Base-by-base conservation (phyloP, 257 asterid species). In the Knoxia roxburghii region DNA sequence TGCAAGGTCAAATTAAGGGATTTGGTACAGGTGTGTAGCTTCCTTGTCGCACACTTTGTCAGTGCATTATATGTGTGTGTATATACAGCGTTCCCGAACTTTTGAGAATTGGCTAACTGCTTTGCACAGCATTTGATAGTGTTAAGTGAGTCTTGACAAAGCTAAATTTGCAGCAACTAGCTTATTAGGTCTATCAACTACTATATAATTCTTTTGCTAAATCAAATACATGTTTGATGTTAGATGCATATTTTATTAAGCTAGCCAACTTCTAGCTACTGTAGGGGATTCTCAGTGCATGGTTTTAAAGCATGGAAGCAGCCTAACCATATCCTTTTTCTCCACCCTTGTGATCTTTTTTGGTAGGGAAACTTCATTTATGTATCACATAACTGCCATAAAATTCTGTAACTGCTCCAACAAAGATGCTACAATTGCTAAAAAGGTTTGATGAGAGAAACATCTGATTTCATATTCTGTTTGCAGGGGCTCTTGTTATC, bases 401-500 rank as follows among this genome's bases (percentile, higher is more conserved):
- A 61, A 21, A 18, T 70, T 49, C 45, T 50, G 23, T 49, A 27
- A 48, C n/a, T 8, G 58, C 62, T 30, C 2, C 24, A 13, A 40
- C 9, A 27, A 71, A 0, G 48, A 58, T 46, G 30, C 55, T 30
- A 33, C 50, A 20, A 60, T 46, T 62, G 27, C 46, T n/a, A 48
- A 35, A 60, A 54, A 26, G 4, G 50, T 67, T 41, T 68, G 15
- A 29, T 39, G 45, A 40, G 55, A 1, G 9, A 37, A 65, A 43
- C 27, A 0, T 7, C 23, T 64, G 45, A 53, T 46, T 39, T 23
- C 27, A 52, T 63, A 29, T 57, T 69, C n/a, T 77, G 24, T 70
- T 37, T 75, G 48, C 90, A 94, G 97, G 87, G 85, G 96, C 95
- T 41, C 91, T 94, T 50, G 97, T 90, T 69, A 53, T 90, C 69